A percentile compares a stretch with the other conserved stretches of the same genome.
Conservation (phyloP, 371 early-diverging fungal genomes). For the Coemansia sp. region DNA sequence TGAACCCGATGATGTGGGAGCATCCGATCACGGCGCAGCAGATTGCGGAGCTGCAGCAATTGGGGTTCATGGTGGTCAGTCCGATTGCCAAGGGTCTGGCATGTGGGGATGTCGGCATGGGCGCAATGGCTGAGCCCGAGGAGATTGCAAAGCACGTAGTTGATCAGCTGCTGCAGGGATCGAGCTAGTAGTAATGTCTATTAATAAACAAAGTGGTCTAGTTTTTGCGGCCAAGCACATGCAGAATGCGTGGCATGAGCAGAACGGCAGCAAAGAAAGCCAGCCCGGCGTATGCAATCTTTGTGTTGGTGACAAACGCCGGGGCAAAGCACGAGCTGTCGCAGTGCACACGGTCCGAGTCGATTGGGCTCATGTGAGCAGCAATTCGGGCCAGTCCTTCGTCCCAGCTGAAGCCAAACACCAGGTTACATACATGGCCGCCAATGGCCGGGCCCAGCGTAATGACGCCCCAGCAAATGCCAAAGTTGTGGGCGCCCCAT, state of each 20-base stretch:
- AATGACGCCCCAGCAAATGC: slow-evolving; percentile 53
- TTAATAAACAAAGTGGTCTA: neutral
- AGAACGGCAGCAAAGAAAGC: slow-evolving; percentile 32
- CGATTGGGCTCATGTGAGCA: slow-evolving; percentile 7
- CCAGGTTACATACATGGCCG: slow-evolving; percentile 52
- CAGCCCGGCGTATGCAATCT: slow-evolving; percentile 24
- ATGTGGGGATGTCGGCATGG: slow-evolving; percentile 88
- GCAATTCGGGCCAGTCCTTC: slow-evolving; percentile 32
- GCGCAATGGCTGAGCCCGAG: slow-evolving; percentile 52
- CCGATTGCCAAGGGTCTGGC: slow-evolving; percentile 88
- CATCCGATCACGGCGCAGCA: slow-evolving; percentile 87
- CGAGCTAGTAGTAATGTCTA: neutral
- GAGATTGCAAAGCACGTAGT: slow-evolving; percentile 34
- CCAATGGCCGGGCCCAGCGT: slow-evolving; percentile 54
- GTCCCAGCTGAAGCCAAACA: slow-evolving; percentile 53
- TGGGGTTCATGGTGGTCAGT: slow-evolving; percentile 65
- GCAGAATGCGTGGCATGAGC: slow-evolving; percentile 25
- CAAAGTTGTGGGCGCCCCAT: slow-evolving; percentile 56
- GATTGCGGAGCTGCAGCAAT: slow-evolving; percentile 57
- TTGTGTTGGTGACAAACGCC: slow-evolving; percentile 27
- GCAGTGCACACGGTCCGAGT: slow-evolving; percentile 20
- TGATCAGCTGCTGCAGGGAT: slow-evolving; percentile 10
- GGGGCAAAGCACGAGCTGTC: slow-evolving; percentile 36
- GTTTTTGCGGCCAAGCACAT: slow-evolving; percentile 1
- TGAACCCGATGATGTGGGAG: slow-evolving; percentile 97